Base-by-base conservation (phyloP, 148 eudicot species). In the Bassia scoparia region DNA sequence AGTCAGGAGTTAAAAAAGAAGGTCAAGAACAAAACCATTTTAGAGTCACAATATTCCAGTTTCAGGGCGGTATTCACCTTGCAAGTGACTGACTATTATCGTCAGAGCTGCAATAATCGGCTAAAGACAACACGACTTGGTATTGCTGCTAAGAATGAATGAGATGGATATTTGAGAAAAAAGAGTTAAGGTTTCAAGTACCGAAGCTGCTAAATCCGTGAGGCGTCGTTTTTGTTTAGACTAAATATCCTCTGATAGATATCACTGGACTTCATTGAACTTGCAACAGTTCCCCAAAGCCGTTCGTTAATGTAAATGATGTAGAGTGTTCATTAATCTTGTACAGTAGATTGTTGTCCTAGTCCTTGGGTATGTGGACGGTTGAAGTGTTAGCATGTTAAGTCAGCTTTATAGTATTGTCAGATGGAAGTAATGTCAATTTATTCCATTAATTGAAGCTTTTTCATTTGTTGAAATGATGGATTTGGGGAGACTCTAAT, bases 151-250 rank as follows among this genome's bases (percentile, higher is more conserved):
- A 71, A 15, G 74, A 74, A 52, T 41, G 44, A 71, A 33, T 67
- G 56, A 34, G 16, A 2, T 21, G 80, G 62, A 50, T 78, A 81
- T 70, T 61, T 80, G 60, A 77, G 72, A 77, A 85, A 66, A 46
- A 88, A 83, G 79, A 80, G 80, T n/a, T 63, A 80, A 74, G 76
- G 77, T 24, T 27, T 41, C 84, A 24, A 79, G 79, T 68, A 52
- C 78, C 34, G 86, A 70, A 31, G 75, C 87, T 76, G 79, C 97
- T 38, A 95, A 95, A 85, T 89, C 98, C 70, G 93, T 71, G 54
- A 89, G 93, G 75, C 91, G 98, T 34, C 78, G 86, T 92, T 95
- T 59, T 77, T 95, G 72, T 90, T 95, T 27, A 80, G 67, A 31
- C 89, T 76, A 41, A 68, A 71, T 62, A 48, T 61, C 23, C n/a